These are phyloP conservation scores for Penicillium fimorum DNA, from an alignment of 495 filamentous ascomycete genomes.

Conservation along the genomic window DNA sequence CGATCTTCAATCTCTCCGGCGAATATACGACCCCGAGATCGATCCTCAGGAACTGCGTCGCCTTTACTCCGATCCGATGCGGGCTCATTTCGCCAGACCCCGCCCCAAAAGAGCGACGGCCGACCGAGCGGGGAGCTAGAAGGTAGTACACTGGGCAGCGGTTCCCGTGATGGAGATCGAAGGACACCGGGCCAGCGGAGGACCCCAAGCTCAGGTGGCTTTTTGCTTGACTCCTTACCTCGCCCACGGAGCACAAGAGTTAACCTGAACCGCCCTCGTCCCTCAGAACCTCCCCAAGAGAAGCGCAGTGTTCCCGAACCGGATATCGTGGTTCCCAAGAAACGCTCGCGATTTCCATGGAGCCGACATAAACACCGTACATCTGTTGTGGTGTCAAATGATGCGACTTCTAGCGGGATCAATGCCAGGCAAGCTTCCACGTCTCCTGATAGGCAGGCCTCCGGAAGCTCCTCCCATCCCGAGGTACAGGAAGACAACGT, in stretches of 20 bases:
- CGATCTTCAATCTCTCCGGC: slow-evolving; percentile 19
- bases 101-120: slow-evolving; percentile 32
- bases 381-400: slow-evolving; percentile 18
- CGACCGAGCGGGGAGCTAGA: slow-evolving; percentile 40
- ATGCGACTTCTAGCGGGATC: slow-evolving; percentile 11
- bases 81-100: slow-evolving; percentile 17
- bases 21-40: slow-evolving; percentile 16
- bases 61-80: slow-evolving; percentile 20
- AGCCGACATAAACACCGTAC: slow-evolving; percentile 33
- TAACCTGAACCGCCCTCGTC: slow-evolving; percentile 26
- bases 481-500: slow-evolving; percentile 9
- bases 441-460: slow-evolving; percentile 10
- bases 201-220: slow-evolving; percentile 43
- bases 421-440: slow-evolving; percentile 11
- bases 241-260: slow-evolving; percentile 30
- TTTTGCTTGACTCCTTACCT: slow-evolving; percentile 45
- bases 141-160: slow-evolving; percentile 41
- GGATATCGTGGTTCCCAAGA: slow-evolving; percentile 37
- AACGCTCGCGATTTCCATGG: slow-evolving; percentile 41
- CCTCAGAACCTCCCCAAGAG: slow-evolving; percentile 28
- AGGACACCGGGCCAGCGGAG: slow-evolving; percentile 29
- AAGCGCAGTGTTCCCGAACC: slow-evolving; percentile 36
- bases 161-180: slow-evolving; percentile 40
- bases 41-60: slow-evolving; percentile 4
- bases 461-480: slow-evolving; percentile 15